Base-by-base conservation (phyloP, 192 early-diverging fungal species). In the Chytriomyces hyalinus region DNA sequence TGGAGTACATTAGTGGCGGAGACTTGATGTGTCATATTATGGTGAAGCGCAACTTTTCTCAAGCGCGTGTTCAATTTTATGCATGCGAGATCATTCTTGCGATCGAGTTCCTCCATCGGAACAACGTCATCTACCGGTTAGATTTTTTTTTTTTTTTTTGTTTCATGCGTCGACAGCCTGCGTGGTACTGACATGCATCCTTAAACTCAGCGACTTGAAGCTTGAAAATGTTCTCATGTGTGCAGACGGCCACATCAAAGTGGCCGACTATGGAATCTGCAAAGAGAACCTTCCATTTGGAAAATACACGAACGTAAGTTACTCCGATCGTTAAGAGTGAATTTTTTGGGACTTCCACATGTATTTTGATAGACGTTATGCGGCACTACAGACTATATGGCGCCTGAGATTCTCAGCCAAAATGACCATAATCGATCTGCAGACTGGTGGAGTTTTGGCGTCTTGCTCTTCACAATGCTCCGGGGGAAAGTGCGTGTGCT, bases 11-110 rank as follows among this genome's bases (percentile, higher is more conserved):
- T 46, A 90, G 90, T 45, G 97, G 97, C 70, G 97, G 97, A 61
- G 97, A 99, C 81, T 82, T 99, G 85, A 98, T 99, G 96, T 93
- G 94, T 81, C 96, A 98, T 80, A 96, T 99, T 71, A 96, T 97
- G 82, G 90, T 92, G 67, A 81, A 85, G 72, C 93, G 94, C 65
- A 84, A 85, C 50, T 98, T 99, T 80, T 88, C 91, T 68, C 94
- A 97, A 86, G 85, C 89, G 20, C 88, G 95, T 45, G 94, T 97
- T 53, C 95, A 97, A 84, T 99, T 98, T 80, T 99, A 98, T 82
- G 95, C 95, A 10, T 95, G 93, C 79, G 96, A 99, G 80, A 93
- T 98, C 8, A 83, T 99, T 36, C 85, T 97, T 28, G 97, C 95
- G 0, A 83, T 99, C n/a, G 94, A 95, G 71, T 98, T 97, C 80